Evolutionary conservation across 169 alveolate genomes (phyloP), one percentile per base, ranked within the genome.

Genomic region (Cryptosporidium sp.): DNA sequence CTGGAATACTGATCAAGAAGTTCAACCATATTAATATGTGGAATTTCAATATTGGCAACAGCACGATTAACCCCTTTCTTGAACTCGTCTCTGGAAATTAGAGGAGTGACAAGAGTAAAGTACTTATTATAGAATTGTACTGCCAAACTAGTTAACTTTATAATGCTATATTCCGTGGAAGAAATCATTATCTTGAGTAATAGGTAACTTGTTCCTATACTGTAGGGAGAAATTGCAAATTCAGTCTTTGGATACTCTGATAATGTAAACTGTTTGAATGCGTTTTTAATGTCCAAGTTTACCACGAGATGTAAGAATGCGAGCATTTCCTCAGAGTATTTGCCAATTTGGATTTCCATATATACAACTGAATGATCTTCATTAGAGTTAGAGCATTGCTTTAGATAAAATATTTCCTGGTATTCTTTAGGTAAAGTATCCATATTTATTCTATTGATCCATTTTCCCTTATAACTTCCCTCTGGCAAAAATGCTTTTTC

Each of bases 81-180:
- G 50, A 55, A 74, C 48, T 31, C 71, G 4, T 74, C 62, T 37
- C 55, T 31, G 35, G 70, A 52, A 18, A 74, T 50, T 6, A 74
- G 26, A 39, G 86, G 70, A 26, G 86, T 55, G 23, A 74, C 70
- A 9, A 55, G 31, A n/a, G 52, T 29, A 31, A 74, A 52, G 71
- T 55, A 74, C 59, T 74, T 74, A 26, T 74, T 31, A 41, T 55
- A 74, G 70, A 74, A 74, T 35, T 59, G 73, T 14, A 55, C 59
- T n/a, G 71, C 71, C 12, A 74, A 26, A 37, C 71, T 74, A 10
- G 71, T 59, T 6, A 74, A 18, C 45, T 52, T 62, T 1, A 55
- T 59, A n/a, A 74, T 43, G 12, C 68, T 74, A 43, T 74, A 58
- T 50, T 55, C 71, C 3, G 70, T 14, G 2, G 86, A 74, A 0